Evolutionary conservation across 2,329 filamentous ascomycete genomes (phyloP).

Genomic region (Teratosphaeria zuluensis): DNA sequence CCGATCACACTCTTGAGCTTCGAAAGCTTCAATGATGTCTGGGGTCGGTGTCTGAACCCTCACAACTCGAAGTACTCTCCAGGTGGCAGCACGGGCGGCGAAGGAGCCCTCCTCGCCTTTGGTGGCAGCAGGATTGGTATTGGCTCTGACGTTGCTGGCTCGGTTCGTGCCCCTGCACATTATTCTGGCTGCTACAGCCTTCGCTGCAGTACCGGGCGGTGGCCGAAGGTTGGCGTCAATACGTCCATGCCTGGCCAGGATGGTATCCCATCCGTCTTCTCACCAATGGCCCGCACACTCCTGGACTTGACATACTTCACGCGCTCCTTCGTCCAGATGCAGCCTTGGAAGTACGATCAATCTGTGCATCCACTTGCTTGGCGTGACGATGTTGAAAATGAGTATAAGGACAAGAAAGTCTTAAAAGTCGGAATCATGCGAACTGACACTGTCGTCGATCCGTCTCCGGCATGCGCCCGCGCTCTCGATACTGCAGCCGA

Average conservation of each 20-base stretch:
- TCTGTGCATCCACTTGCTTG: conserved; percentile 78
- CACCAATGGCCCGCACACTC: conserved; percentile 81
- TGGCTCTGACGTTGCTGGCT: conserved; percentile 84
- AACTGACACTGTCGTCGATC: conserved; percentile 66
- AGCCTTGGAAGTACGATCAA: conserved; percentile 83
- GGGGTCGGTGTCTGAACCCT: conserved; percentile 74
- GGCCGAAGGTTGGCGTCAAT: conserved; percentile 74
- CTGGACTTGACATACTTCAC: conserved; percentile 80
- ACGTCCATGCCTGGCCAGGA: conserved; percentile 92
- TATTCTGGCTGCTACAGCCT: conserved; percentile 84
- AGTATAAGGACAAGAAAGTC: conserved; percentile 51
- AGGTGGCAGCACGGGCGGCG: conserved; percentile 79
- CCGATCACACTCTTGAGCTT: conserved; percentile 82
- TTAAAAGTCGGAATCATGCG: conserved; percentile 68
- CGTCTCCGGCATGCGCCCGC: conserved; percentile 71
- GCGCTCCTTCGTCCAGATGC: conserved; percentile 63
- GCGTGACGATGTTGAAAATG: conserved; percentile 53
- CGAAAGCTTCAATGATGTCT: conserved; percentile 69
- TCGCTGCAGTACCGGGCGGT: conserved; percentile 78
- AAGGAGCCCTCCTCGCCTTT: conserved; percentile 70
- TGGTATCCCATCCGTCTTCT: conserved; percentile 79
- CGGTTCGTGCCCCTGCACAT: conserved; percentile 76
- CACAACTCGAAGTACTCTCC: conserved; percentile 78
- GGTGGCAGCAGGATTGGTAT: conserved; percentile 78
- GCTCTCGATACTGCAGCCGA: conserved; percentile 61